phyloP scores from a whole-genome alignment of 1,284 basidiomycete species.

The Trametes sp. region DNA sequence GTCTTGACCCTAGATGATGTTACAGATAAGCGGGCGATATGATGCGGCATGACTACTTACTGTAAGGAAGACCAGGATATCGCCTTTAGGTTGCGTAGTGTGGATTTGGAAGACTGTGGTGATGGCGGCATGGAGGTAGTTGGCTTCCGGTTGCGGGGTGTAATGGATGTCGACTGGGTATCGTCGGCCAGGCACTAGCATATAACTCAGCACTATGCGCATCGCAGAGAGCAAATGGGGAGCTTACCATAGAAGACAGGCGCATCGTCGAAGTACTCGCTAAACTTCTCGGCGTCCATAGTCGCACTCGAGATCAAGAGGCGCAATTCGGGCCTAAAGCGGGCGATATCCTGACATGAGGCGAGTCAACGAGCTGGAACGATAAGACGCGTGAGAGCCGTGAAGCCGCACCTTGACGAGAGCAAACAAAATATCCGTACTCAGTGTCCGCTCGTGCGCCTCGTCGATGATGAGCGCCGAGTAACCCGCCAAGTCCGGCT shows the following conservation, averaged over 20 bases:
- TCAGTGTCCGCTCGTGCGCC: conserved; percentile 94
- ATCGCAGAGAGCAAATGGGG: neutral
- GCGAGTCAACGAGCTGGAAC: conserved; percentile 33
- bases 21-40: conserved; percentile 4
- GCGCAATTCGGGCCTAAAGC: conserved; percentile 92
- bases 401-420: conserved; percentile 86
- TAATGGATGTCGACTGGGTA: conserved; percentile 99
- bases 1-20: conserved; percentile 83
- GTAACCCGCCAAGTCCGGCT: conserved; percentile 93
- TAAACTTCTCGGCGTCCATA: conserved; percentile 96
- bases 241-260: conserved; percentile 89
- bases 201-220: conserved; percentile 8
- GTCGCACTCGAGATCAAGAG: conserved; percentile 96
- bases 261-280: conserved; percentile 94
- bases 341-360: conserved; percentile 85
- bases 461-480: conserved; percentile 96
- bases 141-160: conserved; percentile 96
- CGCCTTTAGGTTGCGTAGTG: conserved; percentile 97
- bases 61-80: conserved; percentile 97
- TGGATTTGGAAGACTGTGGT: conserved; percentile 99
- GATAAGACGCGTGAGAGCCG: conserved; percentile 29
- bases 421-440: conserved; percentile 96
- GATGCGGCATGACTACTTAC: conserved; percentile 49
- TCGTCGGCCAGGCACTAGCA: conserved; percentile 91
- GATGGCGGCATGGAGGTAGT: conserved; percentile 98